Conservation (phyloP, 2,329 filamentous ascomycete genomes). For the Hypomyces perniciosus region DNA sequence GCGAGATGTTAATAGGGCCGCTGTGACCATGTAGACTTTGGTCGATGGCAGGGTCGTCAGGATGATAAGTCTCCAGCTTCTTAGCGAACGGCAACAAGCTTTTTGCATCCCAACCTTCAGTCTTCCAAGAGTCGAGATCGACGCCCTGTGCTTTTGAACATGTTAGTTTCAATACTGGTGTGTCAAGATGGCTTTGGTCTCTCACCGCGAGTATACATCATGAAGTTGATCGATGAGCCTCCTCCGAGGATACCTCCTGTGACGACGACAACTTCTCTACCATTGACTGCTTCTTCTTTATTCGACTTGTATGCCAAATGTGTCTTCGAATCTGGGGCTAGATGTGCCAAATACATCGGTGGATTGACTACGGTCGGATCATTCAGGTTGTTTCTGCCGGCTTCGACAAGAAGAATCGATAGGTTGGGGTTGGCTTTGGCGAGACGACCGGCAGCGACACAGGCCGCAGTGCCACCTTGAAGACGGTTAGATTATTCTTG, state of each 20-base stretch:
- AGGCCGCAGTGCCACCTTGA: conserved; percentile 21
- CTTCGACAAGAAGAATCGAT: conserved; percentile 23
- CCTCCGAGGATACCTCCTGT: conserved; percentile 26
- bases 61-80: conserved; percentile 51
- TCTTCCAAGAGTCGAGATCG: conserved; percentile 31
- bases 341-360: conserved; percentile 17
- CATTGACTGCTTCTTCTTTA: conserved; percentile 18
- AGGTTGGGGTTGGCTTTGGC: conserved; percentile 21
- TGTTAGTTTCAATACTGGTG: background rate
- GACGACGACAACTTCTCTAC: conserved; percentile 18
- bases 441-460: conserved; percentile 22
- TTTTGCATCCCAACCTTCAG: conserved; percentile 27
- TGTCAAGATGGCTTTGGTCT: too few species aligned
- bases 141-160: conserved; percentile 19
- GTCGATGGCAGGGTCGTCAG: conserved; percentile 26
- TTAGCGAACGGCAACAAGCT: conserved; percentile 28
- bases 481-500: background rate
- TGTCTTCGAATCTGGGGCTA: conserved; percentile 17
- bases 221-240: conserved; percentile 29
- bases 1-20: conserved; percentile 51
- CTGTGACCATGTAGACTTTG: conserved; percentile 43
- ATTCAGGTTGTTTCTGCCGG: conserved; percentile 22
- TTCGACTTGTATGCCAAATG: conserved; percentile 20
- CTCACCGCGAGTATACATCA: conserved; percentile 26
- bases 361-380: conserved; percentile 21